Percentiles rank a stretch among this genome's conserved stretches.
Evolutionary conservation across 257 asterid genomes (phyloP).

Genomic region (Thymus quinquecostatus): DNA sequence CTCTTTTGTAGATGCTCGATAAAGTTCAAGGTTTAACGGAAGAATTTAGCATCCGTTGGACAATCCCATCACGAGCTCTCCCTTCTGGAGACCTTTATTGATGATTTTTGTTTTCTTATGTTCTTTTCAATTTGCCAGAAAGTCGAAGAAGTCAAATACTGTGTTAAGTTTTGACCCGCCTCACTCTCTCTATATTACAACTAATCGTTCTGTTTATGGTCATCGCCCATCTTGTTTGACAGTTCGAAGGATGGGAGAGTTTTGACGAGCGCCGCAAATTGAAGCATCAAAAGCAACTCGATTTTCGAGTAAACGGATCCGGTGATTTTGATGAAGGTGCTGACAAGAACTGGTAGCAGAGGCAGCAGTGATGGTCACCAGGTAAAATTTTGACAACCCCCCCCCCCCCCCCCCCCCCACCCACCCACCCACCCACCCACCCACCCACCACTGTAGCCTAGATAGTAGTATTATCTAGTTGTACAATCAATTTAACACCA

Average conservation of each 20-base stretch:
- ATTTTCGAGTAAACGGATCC: constrained; percentile 69
- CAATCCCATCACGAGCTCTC: too few relatives aligned
- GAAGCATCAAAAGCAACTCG: constrained; percentile 95
- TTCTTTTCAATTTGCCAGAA: too few relatives aligned
- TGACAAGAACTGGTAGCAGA: constrained; percentile 58
- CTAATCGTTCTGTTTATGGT: neutral
- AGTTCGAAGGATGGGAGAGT: constrained; percentile 92
- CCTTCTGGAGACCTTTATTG: too few relatives aligned
- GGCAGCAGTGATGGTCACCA: neutral
- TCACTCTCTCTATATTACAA: neutral
- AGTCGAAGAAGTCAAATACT: too few relatives aligned
- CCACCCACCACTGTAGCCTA: too few relatives aligned
- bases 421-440: too few relatives aligned
- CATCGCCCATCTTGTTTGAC: constrained; percentile 23
- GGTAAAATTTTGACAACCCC: neutral
- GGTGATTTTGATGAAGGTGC: constrained; percentile 96
- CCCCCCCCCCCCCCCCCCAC: neutral
- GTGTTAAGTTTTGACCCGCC: too few relatives aligned
- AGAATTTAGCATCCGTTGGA: neutral
- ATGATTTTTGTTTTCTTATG: too few relatives aligned
- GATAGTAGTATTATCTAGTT: too few relatives aligned
- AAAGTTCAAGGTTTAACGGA: neutral
- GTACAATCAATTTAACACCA: neutral
- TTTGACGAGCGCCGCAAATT: constrained; percentile 78
- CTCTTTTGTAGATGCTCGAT: neutral